Conservation (phyloP, 768 basidiomycete genomes). For the Collybiopsis confluens region DNA sequence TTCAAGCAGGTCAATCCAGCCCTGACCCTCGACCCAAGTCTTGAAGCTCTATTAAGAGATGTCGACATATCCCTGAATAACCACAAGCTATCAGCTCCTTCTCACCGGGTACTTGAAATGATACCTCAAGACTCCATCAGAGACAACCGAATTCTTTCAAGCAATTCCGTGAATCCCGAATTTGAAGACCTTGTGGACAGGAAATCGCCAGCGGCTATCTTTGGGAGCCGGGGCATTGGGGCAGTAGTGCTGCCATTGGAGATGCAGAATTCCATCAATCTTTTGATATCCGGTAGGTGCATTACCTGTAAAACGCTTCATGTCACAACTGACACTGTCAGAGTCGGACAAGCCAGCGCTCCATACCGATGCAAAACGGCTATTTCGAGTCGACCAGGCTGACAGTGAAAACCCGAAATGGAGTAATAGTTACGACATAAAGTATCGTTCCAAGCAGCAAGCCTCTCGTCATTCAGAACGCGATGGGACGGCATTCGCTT, state of each 20-base stretch:
- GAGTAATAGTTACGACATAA: constrained; percentile 50
- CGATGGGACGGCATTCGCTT: constrained; percentile 82
- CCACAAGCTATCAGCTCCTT: constrained; percentile 19
- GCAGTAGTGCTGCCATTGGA: constrained; percentile 69
- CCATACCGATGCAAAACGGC: constrained; percentile 67
- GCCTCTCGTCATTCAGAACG: constrained; percentile 54
- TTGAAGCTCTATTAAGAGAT: constrained; percentile 59
- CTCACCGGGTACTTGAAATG: constrained; percentile 54
- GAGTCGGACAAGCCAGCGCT: constrained; percentile 61
- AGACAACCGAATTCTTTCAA: constrained; percentile 26
- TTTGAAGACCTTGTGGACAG: constrained; percentile 27
- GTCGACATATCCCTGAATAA: constrained; percentile 62
- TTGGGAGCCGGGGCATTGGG: constrained; percentile 73
- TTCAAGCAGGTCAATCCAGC: constrained; percentile 49
- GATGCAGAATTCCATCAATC: constrained; percentile 60
- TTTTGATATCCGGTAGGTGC: constrained; percentile 60
- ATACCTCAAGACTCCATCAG: constrained; percentile 32
- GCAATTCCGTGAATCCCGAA: constrained; percentile 26
- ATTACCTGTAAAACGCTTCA: constrained; percentile 4
- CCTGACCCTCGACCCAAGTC: constrained; percentile 61
- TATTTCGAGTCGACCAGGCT: constrained; percentile 45
- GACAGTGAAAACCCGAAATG: constrained; percentile 36
- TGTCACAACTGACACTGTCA: constrained; percentile 23
- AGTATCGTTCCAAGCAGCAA: constrained; percentile 60
- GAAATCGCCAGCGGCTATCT: constrained; percentile 79